These are phyloP conservation scores for Ceratonia siliqua DNA, from an alignment of 306 rosid genomes.

Conservation along the genomic window DNA sequence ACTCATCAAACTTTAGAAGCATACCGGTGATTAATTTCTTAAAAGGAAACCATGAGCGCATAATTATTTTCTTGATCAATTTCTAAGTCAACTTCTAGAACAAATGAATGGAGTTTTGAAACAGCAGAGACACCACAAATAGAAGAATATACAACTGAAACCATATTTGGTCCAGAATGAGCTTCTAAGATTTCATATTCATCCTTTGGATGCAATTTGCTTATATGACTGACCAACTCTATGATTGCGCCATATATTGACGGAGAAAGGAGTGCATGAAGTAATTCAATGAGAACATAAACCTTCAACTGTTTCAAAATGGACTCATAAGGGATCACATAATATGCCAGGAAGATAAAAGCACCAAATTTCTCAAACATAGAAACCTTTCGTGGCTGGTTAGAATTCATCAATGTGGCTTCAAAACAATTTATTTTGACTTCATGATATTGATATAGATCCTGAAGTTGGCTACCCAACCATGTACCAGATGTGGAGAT, in stretches of 20 bases:
- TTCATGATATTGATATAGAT: conserved; percentile 62
- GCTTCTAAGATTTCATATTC: conserved; percentile 41
- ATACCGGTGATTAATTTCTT: conserved; percentile 63
- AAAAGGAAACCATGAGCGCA: conserved; percentile 48
- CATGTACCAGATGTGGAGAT: conserved; percentile 33
- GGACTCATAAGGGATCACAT: conserved; percentile 69
- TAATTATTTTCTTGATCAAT: conserved; percentile 55
- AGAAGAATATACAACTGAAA: conserved; percentile 40
- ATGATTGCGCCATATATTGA: conserved; percentile 58
- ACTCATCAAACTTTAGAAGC: conserved; percentile 48
- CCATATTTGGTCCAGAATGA: conserved; percentile 27
- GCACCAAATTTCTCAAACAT: conserved; percentile 59
- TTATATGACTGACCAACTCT: conserved; percentile 50
- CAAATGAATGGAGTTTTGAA: conserved; percentile 52
- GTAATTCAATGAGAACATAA: conserved; percentile 45
- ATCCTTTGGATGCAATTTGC: conserved; percentile 28
- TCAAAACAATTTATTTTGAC: conserved; percentile 61
- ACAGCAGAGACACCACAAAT: conserved; percentile 48
- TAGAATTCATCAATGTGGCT: conserved; percentile 61
- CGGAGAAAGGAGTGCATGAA: conserved; percentile 66
- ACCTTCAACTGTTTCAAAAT: conserved; percentile 78
- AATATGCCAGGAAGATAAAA: conserved; percentile 56
- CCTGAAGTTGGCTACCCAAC: conserved; percentile 49
- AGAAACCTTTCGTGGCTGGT: conserved; percentile 48
- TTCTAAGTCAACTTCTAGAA: conserved; percentile 64